A percentile compares a stretch with the other conserved stretches of the same genome.
These are phyloP conservation scores for Rosa persica DNA, from an alignment of 306 rosid species.

Conservation along the genomic window DNA sequence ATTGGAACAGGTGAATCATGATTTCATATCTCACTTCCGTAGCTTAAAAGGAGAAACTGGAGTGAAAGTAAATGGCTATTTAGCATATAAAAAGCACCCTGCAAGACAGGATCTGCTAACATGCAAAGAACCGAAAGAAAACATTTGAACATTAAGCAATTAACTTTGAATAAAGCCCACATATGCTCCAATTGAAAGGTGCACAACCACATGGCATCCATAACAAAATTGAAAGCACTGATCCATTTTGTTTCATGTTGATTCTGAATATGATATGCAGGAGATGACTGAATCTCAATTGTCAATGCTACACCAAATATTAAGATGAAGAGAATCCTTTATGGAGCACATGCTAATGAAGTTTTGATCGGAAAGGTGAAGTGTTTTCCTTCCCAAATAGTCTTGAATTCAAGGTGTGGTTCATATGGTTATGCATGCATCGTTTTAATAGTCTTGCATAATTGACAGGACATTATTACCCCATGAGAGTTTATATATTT, in stretches of 20 bases:
- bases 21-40: neutral
- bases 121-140: neutral
- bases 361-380: no score
- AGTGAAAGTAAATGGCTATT: neutral
- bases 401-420: no score
- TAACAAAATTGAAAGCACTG: neutral
- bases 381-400: no score
- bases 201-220: neutral
- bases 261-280: constrained; percentile 42
- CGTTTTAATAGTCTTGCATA: no score
- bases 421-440: no score
- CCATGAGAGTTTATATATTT: no score
- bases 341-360: no score
- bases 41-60: neutral
- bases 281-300: constrained; percentile 96
- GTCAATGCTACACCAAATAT: constrained; percentile 87
- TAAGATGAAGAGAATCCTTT: constrained; percentile 84
- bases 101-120: neutral
- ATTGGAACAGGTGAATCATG: constrained; percentile 81
- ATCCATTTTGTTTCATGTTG: constrained; percentile 18
- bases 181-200: neutral
- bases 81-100: neutral
- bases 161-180: neutral
- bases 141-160: neutral
- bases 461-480: no score